Base-by-base conservation (phyloP, 1,139 yeast species). In the Taiozyma sp. region DNA sequence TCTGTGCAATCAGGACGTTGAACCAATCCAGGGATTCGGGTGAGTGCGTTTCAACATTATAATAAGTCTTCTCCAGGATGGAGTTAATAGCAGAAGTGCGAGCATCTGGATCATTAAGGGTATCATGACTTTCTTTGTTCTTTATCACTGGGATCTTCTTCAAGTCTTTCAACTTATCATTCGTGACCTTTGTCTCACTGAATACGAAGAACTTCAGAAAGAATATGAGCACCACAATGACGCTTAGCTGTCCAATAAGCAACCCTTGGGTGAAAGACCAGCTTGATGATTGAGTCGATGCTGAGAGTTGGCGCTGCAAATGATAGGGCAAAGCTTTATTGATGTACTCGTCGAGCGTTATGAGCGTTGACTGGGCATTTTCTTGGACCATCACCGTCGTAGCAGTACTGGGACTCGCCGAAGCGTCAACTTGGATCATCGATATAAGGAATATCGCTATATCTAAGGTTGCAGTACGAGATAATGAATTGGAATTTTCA, bases 1-100 rank as follows among this genome's bases (percentile, higher is more conserved):
- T 85, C 65, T 95, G 98, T 0, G 97, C 99, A 24, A 93, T 79
- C 46, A 93, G 73, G 1, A 93, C 98, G 61, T 93, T 93, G 65
- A 93, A 89, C 99, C 99, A 93, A 67, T 93, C 99, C 50, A 93
- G 71, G 0, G 97, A 85, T 70, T 93, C 99, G 0, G 97, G 80
- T 3, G 85, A 74, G 66, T 95, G 99, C 26, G 83, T 83, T 44
- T 84, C 82, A 1, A 93, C 97, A 63, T 93, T 89, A 66, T 95
- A 95, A 64, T 89, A 90, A 0, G 97, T 90, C 63, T 90, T 91
- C 58, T 91, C 97, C 48, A 93, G 72, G 30, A 91, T 88, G 0
- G 83, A 61, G 62, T 71, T 62, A 54, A 72, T 62, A 3, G 57
- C 49, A 28, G 61, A 57, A 2, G 62, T 55, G 10, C 63, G 60